Conservation (phyloP, 169 alveolate species). For the Miamiensis avidus region DNA sequence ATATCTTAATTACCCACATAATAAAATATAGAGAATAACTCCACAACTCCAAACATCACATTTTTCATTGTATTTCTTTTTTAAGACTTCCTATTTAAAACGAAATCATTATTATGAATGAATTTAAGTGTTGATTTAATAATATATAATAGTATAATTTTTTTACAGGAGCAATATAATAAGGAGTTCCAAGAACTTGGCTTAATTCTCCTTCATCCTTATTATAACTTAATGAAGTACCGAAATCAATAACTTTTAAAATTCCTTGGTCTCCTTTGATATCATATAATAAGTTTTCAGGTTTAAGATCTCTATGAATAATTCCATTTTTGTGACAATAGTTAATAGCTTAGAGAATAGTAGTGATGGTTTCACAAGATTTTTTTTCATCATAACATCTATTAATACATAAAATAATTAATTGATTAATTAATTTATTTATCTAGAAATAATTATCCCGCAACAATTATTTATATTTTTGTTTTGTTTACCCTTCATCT, state of each 20-base stretch:
- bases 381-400: conserved; percentile 61
- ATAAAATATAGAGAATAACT: conserved; percentile 83
- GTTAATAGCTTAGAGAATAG: conserved; percentile 77
- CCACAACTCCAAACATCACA: conserved; percentile 94
- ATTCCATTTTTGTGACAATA: conserved; percentile 80
- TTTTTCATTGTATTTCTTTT: conserved; percentile 84
- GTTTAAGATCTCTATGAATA: conserved; percentile 87
- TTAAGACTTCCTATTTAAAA: conserved; percentile 89
- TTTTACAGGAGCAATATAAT: conserved; percentile 87
- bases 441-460: no score
- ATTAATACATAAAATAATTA: no score
- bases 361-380: conserved; percentile 77
- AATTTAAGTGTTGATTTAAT: no score
- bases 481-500: conserved; percentile 41
- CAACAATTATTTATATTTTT: no score
- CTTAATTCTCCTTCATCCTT: conserved; percentile 56
- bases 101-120: conserved; percentile 75
- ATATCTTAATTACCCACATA: conserved; percentile 59
- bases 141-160: no score
- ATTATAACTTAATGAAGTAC: conserved; percentile 72
- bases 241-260: conserved; percentile 85
- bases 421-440: no score
- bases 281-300: conserved; percentile 80
- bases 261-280: conserved; percentile 47
- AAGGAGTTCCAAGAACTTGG: conserved; percentile 56